Conservation (phyloP, 2,329 filamentous ascomycete species). For the Pestalotiopsis sp. region DNA sequence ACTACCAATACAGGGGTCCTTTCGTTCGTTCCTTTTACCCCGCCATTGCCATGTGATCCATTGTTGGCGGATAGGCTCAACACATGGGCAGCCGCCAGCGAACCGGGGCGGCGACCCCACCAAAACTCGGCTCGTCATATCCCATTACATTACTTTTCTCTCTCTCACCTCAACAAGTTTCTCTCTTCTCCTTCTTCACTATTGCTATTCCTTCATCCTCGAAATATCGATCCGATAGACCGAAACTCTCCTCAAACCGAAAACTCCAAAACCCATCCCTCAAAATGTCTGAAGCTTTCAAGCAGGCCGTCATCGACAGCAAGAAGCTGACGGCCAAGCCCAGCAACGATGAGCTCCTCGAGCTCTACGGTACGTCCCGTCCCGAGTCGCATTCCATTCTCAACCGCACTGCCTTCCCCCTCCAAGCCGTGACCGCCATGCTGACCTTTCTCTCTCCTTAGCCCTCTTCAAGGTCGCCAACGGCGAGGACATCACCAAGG, state of each 20-base stretch:
- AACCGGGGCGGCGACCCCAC: background rate
- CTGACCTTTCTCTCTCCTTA: conserved; percentile 27
- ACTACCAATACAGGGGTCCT: background rate
- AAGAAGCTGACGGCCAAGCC: conserved; percentile 71
- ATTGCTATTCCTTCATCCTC: background rate
- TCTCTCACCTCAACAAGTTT: background rate
- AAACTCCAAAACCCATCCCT: background rate
- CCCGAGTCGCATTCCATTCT: background rate
- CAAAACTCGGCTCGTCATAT: background rate
- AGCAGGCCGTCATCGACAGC: conserved; percentile 63
- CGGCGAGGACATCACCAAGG: conserved; percentile 59
- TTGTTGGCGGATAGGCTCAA: background rate
- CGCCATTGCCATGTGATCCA: background rate
- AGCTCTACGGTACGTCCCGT: conserved; percentile 58
- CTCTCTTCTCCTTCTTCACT: background rate
- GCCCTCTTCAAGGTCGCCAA: conserved; percentile 62
- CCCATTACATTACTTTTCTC: background rate
- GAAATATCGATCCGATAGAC: too few species aligned
- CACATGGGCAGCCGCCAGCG: background rate
- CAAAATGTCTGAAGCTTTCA: conserved; percentile 46
- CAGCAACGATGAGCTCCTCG: conserved; percentile 64
- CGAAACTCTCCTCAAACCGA: background rate
- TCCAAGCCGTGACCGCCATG: background rate
- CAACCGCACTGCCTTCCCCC: background rate
- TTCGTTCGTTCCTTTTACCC: background rate